A percentile compares a stretch with the other conserved stretches of the same genome.
Conservation (phyloP, 1,139 yeast genomes). For the Debaryomycetaceae sp. region DNA sequence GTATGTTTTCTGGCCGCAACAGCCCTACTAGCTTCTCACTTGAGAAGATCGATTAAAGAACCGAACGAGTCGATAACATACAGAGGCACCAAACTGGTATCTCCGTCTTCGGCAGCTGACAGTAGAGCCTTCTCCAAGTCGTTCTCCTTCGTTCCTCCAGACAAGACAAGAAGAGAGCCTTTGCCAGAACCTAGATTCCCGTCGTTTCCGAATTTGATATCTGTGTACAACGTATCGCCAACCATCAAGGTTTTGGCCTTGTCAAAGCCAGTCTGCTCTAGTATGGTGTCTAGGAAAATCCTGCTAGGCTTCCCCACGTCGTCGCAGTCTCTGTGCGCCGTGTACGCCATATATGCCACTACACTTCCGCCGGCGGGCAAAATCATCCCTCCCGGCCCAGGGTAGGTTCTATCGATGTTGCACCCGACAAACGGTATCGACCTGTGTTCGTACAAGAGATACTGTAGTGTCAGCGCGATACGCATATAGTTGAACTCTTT, state of each 20-base stretch:
- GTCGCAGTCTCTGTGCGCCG: slow-evolving; percentile 29
- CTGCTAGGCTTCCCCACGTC: slow-evolving; percentile 41
- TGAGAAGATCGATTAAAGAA: slow-evolving; percentile 15
- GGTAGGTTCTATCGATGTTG: slow-evolving; percentile 40
- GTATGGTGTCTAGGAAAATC: slow-evolving; percentile 27
- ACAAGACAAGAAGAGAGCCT: slow-evolving; percentile 32
- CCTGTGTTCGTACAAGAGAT: slow-evolving; percentile 30
- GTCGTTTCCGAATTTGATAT: slow-evolving; percentile 43
- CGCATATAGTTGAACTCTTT: slow-evolving; percentile 37
- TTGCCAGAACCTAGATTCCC: slow-evolving; percentile 29
- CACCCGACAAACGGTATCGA: slow-evolving; percentile 37
- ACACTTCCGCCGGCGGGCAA: slow-evolving; percentile 45
- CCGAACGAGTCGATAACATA: slow-evolving; percentile 32
- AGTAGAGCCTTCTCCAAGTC: slow-evolving; percentile 20
- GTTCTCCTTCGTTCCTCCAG: slow-evolving; percentile 32
- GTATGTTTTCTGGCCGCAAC: too few species aligned
- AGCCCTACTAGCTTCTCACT: slow-evolving; percentile 1
- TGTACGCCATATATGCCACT: slow-evolving; percentile 37
- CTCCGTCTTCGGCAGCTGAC: slow-evolving; percentile 9
- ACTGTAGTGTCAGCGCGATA: slow-evolving; percentile 37
- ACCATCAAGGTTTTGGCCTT: slow-evolving; percentile 32
- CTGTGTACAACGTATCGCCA: slow-evolving; percentile 44
- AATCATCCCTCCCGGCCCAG: slow-evolving; percentile 36
- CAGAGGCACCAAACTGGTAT: slow-evolving; percentile 25
- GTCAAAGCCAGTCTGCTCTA: slow-evolving; percentile 25